phyloP scores from a whole-genome alignment of 2,329 filamentous ascomycete genomes.

The Colletotrichum godetiae region DNA sequence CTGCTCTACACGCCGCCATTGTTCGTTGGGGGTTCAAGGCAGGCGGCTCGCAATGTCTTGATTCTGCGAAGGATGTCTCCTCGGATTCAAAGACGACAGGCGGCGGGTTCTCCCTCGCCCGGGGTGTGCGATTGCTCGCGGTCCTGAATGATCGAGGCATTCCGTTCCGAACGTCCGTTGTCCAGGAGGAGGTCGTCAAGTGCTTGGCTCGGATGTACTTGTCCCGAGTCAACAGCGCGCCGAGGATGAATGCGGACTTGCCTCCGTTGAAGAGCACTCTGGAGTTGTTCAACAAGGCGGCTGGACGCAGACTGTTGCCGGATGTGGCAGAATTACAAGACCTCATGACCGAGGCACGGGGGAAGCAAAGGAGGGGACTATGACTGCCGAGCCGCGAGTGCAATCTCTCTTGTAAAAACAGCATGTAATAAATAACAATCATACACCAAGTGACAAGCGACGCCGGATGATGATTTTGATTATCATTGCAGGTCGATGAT shows the following conservation, averaged over 20 bases:
- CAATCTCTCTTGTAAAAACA: background rate
- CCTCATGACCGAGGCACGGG: background rate
- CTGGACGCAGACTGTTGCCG: slow-evolving; percentile 1
- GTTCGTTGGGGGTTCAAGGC: slow-evolving; percentile 59
- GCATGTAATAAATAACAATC: background rate
- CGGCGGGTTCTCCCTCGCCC: slow-evolving; percentile 46
- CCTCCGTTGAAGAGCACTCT: background rate
- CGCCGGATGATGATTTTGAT: background rate
- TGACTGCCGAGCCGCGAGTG: background rate
- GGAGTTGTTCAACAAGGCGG: slow-evolving; percentile 14
- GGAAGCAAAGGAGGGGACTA: background rate
- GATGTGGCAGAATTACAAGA: background rate
- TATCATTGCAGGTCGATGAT: background rate
- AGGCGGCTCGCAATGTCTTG: slow-evolving; percentile 39
- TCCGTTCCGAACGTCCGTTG: slow-evolving; percentile 41
- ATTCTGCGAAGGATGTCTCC: background rate
- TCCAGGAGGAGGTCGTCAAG: slow-evolving; percentile 29
- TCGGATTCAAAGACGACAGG: slow-evolving; percentile 30
- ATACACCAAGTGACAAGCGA: background rate
- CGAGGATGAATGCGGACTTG: background rate
- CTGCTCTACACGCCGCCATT: slow-evolving; percentile 50
- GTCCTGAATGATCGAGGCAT: slow-evolving; percentile 49
- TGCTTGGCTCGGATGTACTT: slow-evolving; percentile 11
- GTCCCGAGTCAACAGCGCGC: background rate
- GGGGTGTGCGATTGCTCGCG: slow-evolving; percentile 50